These are phyloP conservation scores for Lasiosphaeria ovina DNA, from an alignment of 495 filamentous ascomycete species.

Conservation along the genomic window DNA sequence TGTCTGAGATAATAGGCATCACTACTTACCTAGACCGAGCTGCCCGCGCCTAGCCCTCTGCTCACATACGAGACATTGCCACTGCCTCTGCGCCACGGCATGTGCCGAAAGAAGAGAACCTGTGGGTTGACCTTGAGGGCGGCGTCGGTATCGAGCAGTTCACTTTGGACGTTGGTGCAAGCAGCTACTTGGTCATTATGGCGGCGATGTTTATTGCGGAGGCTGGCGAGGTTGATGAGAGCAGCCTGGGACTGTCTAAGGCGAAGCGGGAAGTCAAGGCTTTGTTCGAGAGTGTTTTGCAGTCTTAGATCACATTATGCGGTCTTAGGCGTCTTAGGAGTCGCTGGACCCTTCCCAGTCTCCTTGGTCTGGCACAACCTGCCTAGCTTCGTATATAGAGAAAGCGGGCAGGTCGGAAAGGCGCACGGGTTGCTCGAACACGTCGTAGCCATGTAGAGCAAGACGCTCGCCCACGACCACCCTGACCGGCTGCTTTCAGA, in stretches of 20 bases:
- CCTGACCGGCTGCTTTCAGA: no score
- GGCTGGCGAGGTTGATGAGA: background rate
- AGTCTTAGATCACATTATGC: background rate
- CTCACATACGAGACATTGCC: no score
- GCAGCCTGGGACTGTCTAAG: background rate
- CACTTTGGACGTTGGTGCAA: background rate
- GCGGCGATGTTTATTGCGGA: background rate
- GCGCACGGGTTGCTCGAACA: no score
- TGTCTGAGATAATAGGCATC: no score
- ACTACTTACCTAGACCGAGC: no score
- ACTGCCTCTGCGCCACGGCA: no score
- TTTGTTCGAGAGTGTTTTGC: background rate
- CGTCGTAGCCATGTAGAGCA: no score
- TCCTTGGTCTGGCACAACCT: background rate
- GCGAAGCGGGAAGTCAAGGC: background rate
- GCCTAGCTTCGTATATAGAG: background rate
- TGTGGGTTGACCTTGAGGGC: background rate
- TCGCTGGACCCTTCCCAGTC: background rate
- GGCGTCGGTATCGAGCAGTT: background rate
- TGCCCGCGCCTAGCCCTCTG: no score
- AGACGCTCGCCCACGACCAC: no score
- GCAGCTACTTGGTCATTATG: background rate
- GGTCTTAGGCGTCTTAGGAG: background rate
- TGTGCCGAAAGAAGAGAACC: slow-evolving; percentile 1
- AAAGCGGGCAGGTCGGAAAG: no score